A percentile compares a stretch with the other conserved stretches of the same genome.
phyloP scores from a whole-genome alignment of 768 basidiomycete genomes.

The Chalciporus chontae region DNA sequence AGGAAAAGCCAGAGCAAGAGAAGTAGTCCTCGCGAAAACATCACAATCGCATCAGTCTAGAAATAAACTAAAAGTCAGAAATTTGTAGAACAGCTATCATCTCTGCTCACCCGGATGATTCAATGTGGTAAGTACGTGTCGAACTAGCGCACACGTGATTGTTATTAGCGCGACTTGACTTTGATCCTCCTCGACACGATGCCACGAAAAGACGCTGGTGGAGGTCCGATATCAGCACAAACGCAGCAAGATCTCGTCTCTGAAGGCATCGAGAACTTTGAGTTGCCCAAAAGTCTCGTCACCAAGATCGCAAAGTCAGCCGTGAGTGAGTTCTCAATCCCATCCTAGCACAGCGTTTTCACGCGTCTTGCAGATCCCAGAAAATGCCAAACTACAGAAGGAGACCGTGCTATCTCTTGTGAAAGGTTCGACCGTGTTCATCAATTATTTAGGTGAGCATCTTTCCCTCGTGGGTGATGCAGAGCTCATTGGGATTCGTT shows the following conservation, averaged over 20 bases:
- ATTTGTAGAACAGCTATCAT: neutral
- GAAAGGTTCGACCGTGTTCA: slow-evolving; percentile 92
- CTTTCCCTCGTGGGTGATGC: neutral
- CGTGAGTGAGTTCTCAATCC: slow-evolving; percentile 54
- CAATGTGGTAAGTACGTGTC: no score
- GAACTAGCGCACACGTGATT: no score
- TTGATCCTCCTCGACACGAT: slow-evolving; percentile 31
- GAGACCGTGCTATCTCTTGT: slow-evolving; percentile 82
- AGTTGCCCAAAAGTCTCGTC: slow-evolving; percentile 80
- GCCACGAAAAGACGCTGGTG: slow-evolving; percentile 65
- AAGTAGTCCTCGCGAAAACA: slow-evolving; percentile 14
- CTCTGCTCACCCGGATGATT: neutral
- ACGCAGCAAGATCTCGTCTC: slow-evolving; percentile 77
- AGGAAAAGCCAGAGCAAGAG: slow-evolving; percentile 58
- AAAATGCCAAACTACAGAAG: slow-evolving; percentile 83
- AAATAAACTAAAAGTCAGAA: neutral
- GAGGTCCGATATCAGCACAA: slow-evolving; percentile 60
- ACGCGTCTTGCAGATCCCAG: slow-evolving; percentile 61
- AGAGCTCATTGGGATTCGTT: slow-evolving; percentile 2
- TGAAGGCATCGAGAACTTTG: slow-evolving; percentile 86
- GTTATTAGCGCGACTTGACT: neutral
- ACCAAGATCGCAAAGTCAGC: slow-evolving; percentile 83
- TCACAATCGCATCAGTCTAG: slow-evolving; percentile 11
- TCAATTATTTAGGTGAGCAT: slow-evolving; percentile 81
- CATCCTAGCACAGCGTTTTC: neutral